Conservation (phyloP, 768 basidiomycete species). For the Terana coerulea region DNA sequence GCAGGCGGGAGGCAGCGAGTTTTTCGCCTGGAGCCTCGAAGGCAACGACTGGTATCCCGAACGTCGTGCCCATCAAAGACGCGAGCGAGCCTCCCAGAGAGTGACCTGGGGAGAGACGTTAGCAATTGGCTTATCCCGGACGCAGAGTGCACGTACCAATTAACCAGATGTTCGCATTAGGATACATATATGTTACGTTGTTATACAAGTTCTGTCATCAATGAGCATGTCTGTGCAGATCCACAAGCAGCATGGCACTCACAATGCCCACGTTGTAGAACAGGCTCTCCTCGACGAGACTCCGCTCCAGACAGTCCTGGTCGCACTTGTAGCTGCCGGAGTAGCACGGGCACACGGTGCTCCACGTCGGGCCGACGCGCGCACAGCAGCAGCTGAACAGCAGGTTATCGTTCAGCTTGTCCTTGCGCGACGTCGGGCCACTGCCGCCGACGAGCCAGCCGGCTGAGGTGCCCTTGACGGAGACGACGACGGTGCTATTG, state of each 20-base stretch:
- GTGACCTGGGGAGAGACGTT: constrained; percentile 37
- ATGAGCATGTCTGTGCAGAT: neutral
- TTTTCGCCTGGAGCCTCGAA: constrained; percentile 78
- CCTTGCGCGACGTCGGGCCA: constrained; percentile 81
- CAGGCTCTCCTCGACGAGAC: constrained; percentile 75
- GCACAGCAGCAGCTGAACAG: constrained; percentile 97
- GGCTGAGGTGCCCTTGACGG: constrained; percentile 92
- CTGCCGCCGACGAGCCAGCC: constrained; percentile 63
- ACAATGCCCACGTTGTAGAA: constrained; percentile 89
- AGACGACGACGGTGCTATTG: constrained; percentile 82
- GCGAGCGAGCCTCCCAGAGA: constrained; percentile 87
- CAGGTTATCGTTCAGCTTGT: constrained; percentile 95
- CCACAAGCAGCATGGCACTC: constrained; percentile 24
- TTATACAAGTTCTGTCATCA: constrained; percentile 78
- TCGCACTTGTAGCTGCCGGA: constrained; percentile 73
- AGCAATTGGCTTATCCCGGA: neutral
- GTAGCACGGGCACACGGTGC: constrained; percentile 87
- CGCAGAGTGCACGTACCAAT: constrained; percentile 40
- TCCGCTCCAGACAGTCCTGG: constrained; percentile 72
- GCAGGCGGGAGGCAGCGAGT: constrained; percentile 66
- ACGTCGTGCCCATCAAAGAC: constrained; percentile 81
- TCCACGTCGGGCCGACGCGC: constrained; percentile 92
- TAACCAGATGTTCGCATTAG: constrained; percentile 85
- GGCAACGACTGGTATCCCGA: constrained; percentile 88
- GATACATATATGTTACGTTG: constrained; percentile 89